Evolutionary conservation across 2,329 filamentous ascomycete genomes (phyloP), one percentile per base, ranked within the genome.

Genomic region (Magnaporthales sp.): DNA sequence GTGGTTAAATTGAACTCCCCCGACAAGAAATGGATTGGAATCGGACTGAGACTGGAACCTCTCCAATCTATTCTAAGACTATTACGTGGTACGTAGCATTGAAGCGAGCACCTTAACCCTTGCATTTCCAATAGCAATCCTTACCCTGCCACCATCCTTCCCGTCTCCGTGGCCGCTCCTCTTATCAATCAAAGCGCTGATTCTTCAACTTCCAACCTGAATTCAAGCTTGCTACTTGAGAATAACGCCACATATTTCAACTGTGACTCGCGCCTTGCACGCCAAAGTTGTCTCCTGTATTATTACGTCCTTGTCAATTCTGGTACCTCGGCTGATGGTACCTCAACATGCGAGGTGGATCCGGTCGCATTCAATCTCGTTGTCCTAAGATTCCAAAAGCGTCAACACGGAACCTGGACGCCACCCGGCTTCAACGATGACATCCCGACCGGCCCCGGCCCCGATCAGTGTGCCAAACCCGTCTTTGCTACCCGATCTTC

Each of bases 401-500:
- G 29, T 15, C 26, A n/a, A 60, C 26, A 19, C 24, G 56, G 56
- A 27, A 60, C 27, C 56, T 8, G 56, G 56, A 26, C 13, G 56
- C 26, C 26, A 4, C 24, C 54, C 9, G 56, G 56, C 8, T 19
- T 27, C 56, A 4, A 60, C 24, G 61, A 22, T 62, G 46, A 38
- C 66, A 54, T 61, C 66, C 29, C 66, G 46, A 27, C 64, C 19
- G 67, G 32, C n/a, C 24, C 24, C 30, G 11, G 51, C 63, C 11
- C 56, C 56, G 24, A 63, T 70, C 61, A 58, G 22, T 66, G 65
- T 11, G 13, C n/a, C 65, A 9, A 15, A 32, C 32, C 24, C 29
- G 60, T 8, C n/a, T 15, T 22, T 73, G 10, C 75, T 77, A 26
- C 74, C 79, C 68, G 84, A 86, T 69, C 78, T 84, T 10, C 86